Conservation (phyloP, 2,329 filamentous ascomycete genomes). For the Pseudocercospora vitis region DNA sequence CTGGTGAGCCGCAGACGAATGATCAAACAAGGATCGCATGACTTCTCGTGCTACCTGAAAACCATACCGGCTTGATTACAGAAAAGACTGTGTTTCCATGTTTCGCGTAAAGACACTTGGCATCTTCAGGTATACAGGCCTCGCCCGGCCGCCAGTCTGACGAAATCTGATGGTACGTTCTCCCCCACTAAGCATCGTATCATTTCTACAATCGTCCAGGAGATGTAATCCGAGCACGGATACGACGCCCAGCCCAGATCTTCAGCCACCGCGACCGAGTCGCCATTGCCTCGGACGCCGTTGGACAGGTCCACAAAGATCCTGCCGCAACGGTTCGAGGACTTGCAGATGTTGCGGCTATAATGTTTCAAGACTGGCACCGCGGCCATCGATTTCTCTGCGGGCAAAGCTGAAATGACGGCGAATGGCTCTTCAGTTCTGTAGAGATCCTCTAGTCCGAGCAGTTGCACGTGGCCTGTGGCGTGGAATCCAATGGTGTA, state of each 20-base stretch:
- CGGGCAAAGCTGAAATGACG: conserved; percentile 74
- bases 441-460: conserved; percentile 75
- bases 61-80: conserved; percentile 1
- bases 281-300: conserved; percentile 60
- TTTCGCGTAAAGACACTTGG: conserved; percentile 3
- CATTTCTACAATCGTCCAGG: conserved; percentile 82
- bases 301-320: conserved; percentile 80
- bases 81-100: conserved; percentile 9
- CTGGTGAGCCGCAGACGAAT: not conserved
- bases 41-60: not conserved
- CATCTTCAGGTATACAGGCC: conserved; percentile 48
- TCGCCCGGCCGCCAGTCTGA: conserved; percentile 67
- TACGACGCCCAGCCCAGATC: conserved; percentile 77
- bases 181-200: conserved; percentile 76
- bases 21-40: not conserved
- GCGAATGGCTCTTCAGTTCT: conserved; percentile 77
- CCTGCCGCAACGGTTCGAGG: conserved; percentile 49
- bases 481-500: conserved; percentile 78
- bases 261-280: conserved; percentile 69
- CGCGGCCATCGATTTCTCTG: conserved; percentile 76
- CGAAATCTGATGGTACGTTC: conserved; percentile 81
- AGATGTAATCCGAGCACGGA: conserved; percentile 74
- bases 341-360: conserved; percentile 45
- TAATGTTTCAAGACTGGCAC: conserved; percentile 76
- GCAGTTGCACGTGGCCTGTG: conserved; percentile 54